Evolutionary conservation across 2,329 filamentous ascomycete species (phyloP).

Genomic region (Orbilia ellipsospora): DNA sequence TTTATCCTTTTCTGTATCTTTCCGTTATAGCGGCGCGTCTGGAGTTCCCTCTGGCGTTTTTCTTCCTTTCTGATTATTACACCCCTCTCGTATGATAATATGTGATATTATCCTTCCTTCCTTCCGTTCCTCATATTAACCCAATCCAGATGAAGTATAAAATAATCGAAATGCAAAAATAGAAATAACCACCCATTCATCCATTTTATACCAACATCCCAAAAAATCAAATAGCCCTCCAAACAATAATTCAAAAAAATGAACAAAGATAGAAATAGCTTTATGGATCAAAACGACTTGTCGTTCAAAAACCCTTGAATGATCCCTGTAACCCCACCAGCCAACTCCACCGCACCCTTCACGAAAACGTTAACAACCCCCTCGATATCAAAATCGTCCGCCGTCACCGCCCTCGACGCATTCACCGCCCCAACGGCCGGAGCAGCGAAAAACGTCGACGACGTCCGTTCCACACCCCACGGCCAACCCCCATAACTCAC

Average conservation of each 20-base stretch:
- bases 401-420: neutral
- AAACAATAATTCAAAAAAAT: neutral
- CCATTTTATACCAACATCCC: too few species aligned
- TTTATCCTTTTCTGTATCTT: too few species aligned
- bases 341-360: conserved; percentile 51
- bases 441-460: conserved; percentile 11
- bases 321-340: conserved; percentile 40
- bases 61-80: neutral
- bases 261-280: too few species aligned
- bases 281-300: neutral
- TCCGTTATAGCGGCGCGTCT: too few species aligned
- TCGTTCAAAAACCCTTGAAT: conserved; percentile 15
- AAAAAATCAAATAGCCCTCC: neutral
- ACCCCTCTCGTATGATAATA: too few species aligned
- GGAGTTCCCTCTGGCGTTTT: conserved; percentile 1
- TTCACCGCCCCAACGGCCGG: conserved; percentile 7
- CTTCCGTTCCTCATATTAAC: conserved; percentile 11
- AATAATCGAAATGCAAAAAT: conserved; percentile 2
- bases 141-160: neutral
- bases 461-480: conserved; percentile 25
- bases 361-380: conserved; percentile 47
- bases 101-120: neutral
- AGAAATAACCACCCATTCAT: neutral
- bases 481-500: conserved; percentile 51
- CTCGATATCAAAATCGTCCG: conserved; percentile 41